Percentiles rank a stretch among this genome's conserved stretches.
Evolutionary conservation across 2,329 filamentous ascomycete genomes (phyloP).

Genomic region (Blumeria graminis): DNA sequence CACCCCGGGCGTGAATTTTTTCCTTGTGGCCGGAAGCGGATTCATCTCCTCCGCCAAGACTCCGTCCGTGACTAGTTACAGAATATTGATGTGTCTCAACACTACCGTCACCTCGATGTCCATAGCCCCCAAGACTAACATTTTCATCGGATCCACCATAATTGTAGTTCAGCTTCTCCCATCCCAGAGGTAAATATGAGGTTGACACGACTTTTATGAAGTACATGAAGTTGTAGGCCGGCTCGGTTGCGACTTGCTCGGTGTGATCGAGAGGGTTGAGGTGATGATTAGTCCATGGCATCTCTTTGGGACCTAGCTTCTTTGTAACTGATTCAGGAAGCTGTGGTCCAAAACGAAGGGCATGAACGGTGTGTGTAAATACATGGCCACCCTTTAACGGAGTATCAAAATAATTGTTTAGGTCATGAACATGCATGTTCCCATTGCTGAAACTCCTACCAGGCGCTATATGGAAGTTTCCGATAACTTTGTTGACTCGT

Average conservation of each 20-base stretch:
- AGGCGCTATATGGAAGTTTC: conserved; percentile 95
- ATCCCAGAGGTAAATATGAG: conserved; percentile 77
- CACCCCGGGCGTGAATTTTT: conserved; percentile 66
- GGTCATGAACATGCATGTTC: conserved; percentile 92
- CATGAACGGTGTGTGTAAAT: conserved; percentile 73
- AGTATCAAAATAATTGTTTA: conserved; percentile 79
- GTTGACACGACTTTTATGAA: conserved; percentile 97
- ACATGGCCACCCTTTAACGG: conserved; percentile 49
- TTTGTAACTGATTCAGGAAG: conserved; percentile 46
- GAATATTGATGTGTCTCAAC: conserved; percentile 97
- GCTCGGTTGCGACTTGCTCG: conserved; percentile 51
- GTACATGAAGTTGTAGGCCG: conserved; percentile 94
- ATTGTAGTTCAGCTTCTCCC: conserved; percentile 30
- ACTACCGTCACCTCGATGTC: conserved; percentile 45
- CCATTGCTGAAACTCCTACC: conserved; percentile 89
- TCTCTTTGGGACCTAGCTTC: conserved; percentile 30
- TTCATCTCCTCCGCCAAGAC: conserved; percentile 61
- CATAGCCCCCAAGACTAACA: conserved; percentile 42
- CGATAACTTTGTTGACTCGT: conserved; percentile 93
- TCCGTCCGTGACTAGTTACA: conserved; percentile 88
- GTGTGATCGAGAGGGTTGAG: conserved; percentile 73
- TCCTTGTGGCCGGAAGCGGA: conserved; percentile 76
- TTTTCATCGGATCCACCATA: conserved; percentile 23
- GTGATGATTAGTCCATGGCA: conserved; percentile 69
- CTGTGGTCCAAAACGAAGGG: conserved; percentile 78